Evolutionary conservation across 75 land plant species (phyloP).

Genomic region (Sequoia sempervirens): DNA sequence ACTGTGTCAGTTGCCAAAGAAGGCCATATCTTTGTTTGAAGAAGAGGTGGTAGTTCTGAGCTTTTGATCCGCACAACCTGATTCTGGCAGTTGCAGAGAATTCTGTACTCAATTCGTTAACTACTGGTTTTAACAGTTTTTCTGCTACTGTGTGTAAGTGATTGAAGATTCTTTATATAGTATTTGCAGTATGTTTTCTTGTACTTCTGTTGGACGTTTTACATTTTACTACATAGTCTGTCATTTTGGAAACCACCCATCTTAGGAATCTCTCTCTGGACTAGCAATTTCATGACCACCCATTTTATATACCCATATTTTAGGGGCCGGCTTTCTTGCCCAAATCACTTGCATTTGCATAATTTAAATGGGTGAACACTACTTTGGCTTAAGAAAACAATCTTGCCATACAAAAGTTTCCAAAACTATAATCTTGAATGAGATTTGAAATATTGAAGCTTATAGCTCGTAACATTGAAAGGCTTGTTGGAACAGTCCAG

Average conservation of each 20-base stretch:
- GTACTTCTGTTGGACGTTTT: background rate
- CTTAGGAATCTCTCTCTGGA: background rate
- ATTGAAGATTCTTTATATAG: background rate
- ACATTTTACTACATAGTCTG: background rate
- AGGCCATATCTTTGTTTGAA: background rate
- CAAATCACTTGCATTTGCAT: background rate
- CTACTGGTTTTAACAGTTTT: background rate
- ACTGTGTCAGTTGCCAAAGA: background rate
- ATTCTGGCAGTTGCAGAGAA: background rate
- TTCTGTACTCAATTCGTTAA: background rate
- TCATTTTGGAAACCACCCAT: background rate
- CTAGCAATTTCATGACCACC: background rate
- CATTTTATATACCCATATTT: background rate
- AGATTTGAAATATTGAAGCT: background rate
- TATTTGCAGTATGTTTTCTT: background rate
- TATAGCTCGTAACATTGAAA: background rate
- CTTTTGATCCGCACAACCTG: background rate
- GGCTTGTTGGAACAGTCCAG: background rate
- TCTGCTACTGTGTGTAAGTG: background rate
- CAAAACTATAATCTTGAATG: too few species aligned
- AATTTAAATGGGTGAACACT: background rate
- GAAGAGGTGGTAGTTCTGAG: background rate
- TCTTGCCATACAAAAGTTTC: background rate
- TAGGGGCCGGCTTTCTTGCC: background rate
- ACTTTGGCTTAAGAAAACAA: background rate